These are phyloP conservation scores for Scheffersomyces segobiensis DNA, from an alignment of 1,139 yeast genomes.

Conservation along the genomic window DNA sequence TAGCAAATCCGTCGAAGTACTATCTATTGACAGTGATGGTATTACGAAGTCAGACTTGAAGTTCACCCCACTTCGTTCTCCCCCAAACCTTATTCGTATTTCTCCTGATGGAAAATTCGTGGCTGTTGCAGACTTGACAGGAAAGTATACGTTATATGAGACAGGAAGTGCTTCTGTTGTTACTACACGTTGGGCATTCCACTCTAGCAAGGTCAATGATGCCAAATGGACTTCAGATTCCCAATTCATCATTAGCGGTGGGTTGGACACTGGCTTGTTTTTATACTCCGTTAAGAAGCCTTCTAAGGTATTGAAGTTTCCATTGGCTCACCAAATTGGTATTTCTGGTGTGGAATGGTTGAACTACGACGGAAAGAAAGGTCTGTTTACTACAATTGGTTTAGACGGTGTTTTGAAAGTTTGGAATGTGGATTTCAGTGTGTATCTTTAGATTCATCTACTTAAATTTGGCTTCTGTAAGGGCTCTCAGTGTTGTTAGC, in stretches of 20 bases:
- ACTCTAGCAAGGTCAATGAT: slow-evolving; percentile 75
- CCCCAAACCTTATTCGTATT: slow-evolving; percentile 61
- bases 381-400: slow-evolving; percentile 67
- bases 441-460: slow-evolving; percentile 7
- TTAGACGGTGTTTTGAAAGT: slow-evolving; percentile 77
- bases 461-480: background rate
- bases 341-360: slow-evolving; percentile 76
- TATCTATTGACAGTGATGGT: slow-evolving; percentile 14
- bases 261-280: slow-evolving; percentile 79
- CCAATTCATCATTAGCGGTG: slow-evolving; percentile 71
- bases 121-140: slow-evolving; percentile 86
- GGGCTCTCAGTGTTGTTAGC: background rate
- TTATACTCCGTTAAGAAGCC: slow-evolving; percentile 81
- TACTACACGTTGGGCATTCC: slow-evolving; percentile 95
- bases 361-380: slow-evolving; percentile 27
- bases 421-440: slow-evolving; percentile 56
- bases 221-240: slow-evolving; percentile 81
- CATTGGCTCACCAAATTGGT: slow-evolving; percentile 89
- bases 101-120: slow-evolving; percentile 69
- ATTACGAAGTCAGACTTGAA: slow-evolving; percentile 12
- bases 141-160: slow-evolving; percentile 75
- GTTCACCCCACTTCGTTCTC: slow-evolving; percentile 56
- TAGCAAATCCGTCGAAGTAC: slow-evolving; percentile 33
- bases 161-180: slow-evolving; percentile 55
- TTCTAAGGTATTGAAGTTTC: slow-evolving; percentile 66